Evolutionary conservation across 495 filamentous ascomycete species (phyloP).

Genomic region (Barbatosphaeria neglecta): DNA sequence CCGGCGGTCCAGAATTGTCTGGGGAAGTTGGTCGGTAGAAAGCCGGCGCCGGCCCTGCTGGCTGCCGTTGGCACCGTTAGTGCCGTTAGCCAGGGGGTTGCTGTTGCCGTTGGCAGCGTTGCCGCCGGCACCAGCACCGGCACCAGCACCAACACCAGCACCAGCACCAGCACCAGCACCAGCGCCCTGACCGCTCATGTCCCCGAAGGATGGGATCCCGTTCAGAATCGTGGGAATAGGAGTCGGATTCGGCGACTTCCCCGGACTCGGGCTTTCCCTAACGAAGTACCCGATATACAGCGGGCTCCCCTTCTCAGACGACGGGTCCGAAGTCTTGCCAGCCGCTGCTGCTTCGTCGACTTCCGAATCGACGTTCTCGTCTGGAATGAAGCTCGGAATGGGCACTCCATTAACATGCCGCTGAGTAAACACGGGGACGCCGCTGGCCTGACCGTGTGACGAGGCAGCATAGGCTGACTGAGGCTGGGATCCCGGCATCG

Average conservation of each 20-base stretch:
- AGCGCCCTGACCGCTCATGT: slow-evolving; percentile 21
- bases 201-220: slow-evolving; percentile 30
- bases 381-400: slow-evolving; percentile 37
- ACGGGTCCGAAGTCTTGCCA: slow-evolving; percentile 20
- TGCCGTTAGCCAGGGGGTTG: too few species aligned
- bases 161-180: too few species aligned
- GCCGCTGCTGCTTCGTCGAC: slow-evolving; percentile 22
- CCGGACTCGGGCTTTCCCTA: slow-evolving; percentile 20
- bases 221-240: slow-evolving; percentile 16
- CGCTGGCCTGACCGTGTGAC: slow-evolving; percentile 20
- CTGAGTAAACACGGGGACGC: slow-evolving; percentile 15
- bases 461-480: slow-evolving; percentile 9
- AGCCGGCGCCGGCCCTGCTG: slow-evolving; percentile 25
- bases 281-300: slow-evolving; percentile 29
- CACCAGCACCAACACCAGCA: too few species aligned
- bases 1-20: slow-evolving; percentile 36
- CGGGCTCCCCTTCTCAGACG: slow-evolving; percentile 25
- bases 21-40: slow-evolving; percentile 38
- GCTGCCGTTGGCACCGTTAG: not conserved
- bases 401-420: slow-evolving; percentile 29
- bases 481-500: slow-evolving; percentile 10
- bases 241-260: slow-evolving; percentile 13
- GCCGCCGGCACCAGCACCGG: too few species aligned
- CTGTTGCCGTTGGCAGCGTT: too few species aligned
- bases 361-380: slow-evolving; percentile 27